Conservation (phyloP, 2,329 filamentous ascomycete genomes). For the Cytospora mali region DNA sequence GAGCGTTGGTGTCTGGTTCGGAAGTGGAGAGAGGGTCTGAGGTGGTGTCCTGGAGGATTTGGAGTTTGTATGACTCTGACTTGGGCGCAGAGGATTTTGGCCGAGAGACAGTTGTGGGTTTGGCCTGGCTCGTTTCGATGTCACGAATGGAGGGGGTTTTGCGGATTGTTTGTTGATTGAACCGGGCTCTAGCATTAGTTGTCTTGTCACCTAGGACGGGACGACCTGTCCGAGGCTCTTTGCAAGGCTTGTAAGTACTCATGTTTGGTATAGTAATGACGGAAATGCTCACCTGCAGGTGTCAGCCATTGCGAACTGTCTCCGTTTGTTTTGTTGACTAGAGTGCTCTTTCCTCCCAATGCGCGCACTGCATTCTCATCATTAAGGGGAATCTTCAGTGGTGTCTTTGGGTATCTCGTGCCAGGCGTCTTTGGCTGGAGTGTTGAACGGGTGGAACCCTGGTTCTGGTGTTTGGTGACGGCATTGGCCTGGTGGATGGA, state of each 20-base stretch:
- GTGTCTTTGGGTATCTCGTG: slow-evolving; percentile 77
- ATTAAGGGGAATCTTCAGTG: slow-evolving; percentile 74
- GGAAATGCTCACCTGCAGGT: slow-evolving; percentile 67
- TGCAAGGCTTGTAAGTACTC: slow-evolving; percentile 7
- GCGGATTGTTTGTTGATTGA: slow-evolving; percentile 66
- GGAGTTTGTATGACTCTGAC: slow-evolving; percentile 60
- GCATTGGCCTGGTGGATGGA: slow-evolving; percentile 72
- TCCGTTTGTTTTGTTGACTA: slow-evolving; percentile 38
- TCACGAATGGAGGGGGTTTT: slow-evolving; percentile 54
- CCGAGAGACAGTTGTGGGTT: slow-evolving; percentile 61
- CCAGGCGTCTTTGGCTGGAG: slow-evolving; percentile 78
- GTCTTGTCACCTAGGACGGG: slow-evolving; percentile 92
- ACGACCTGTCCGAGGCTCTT: slow-evolving; percentile 65
- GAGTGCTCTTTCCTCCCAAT: slow-evolving; percentile 58
- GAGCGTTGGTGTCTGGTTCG: slow-evolving; percentile 39
- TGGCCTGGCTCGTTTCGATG: slow-evolving; percentile 63
- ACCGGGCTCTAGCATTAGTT: slow-evolving; percentile 84
- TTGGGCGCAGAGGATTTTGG: slow-evolving; percentile 59
- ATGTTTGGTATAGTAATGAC: not conserved
- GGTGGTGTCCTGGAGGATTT: slow-evolving; percentile 58
- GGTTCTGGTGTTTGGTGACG: slow-evolving; percentile 64
- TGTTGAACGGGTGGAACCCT: slow-evolving; percentile 33
- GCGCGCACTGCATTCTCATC: slow-evolving; percentile 76
- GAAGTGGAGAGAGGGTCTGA: slow-evolving; percentile 48
- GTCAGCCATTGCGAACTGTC: slow-evolving; percentile 54